These are phyloP conservation scores for Solanum pinnatisectum DNA, from an alignment of 257 asterid genomes.

Conservation along the genomic window DNA sequence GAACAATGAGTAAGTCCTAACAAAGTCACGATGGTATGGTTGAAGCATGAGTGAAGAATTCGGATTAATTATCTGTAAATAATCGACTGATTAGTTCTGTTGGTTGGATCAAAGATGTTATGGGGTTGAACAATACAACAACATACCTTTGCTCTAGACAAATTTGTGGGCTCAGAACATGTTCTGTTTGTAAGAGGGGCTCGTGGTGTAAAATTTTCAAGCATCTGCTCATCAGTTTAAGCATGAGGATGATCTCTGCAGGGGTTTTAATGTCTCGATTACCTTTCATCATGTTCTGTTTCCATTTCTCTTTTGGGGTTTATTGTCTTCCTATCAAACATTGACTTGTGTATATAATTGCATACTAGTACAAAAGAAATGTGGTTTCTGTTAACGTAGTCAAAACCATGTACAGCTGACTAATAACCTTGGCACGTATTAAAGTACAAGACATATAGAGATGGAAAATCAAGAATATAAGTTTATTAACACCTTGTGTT, in stretches of 20 bases:
- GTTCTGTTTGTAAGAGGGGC: not conserved
- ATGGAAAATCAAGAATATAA: not conserved
- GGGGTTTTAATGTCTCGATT: not conserved
- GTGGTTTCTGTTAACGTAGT: not conserved
- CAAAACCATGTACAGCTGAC: not conserved
- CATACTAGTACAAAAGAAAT: not conserved
- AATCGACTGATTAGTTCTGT: not conserved
- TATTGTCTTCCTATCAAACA: not conserved
- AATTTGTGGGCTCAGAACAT: not conserved
- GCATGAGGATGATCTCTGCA: not conserved
- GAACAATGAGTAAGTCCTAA: not conserved
- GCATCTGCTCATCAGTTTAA: not conserved
- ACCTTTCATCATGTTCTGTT: not conserved
- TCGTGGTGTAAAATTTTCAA: not conserved
- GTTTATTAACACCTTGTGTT: not conserved
- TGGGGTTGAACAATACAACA: not conserved
- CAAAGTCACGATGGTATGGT: not conserved
- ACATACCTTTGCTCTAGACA: not conserved
- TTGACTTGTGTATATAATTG: not conserved
- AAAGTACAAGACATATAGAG: not conserved
- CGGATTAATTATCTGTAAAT: not conserved
- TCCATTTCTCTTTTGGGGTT: not conserved
- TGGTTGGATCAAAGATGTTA: not conserved
- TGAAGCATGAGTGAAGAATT: not conserved
- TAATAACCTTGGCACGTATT: not conserved